Base-by-base conservation (phyloP, 257 asterid species). In the Solanum peruvianum region DNA sequence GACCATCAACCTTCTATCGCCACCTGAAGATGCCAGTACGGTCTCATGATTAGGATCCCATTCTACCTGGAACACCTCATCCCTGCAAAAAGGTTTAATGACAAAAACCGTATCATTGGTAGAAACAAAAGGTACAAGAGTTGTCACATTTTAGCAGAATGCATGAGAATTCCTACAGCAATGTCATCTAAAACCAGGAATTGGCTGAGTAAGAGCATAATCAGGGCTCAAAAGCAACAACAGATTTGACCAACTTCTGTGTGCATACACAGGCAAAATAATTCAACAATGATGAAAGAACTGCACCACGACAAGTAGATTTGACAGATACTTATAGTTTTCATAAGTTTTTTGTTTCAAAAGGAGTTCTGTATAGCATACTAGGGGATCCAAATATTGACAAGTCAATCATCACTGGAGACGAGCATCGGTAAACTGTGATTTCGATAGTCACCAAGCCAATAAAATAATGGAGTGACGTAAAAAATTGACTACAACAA, bases 11-110 rank as follows among this genome's bases (percentile, higher is more conserved):
- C 99, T 94, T 90, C 98, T 93, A 90, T 97, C 99, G 76, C 93
- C 99, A 85, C 97, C 99, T 70, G 97, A 89, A 87, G 99, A 97
- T 37, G 99, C 99, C 88, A 97, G 89, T 89, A 97, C 91, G 0
- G 98, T 93, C 91, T 97, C 99, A 72, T 97, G 98, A 92, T 97
- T 93, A 88, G 99, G 99, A 91, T 97, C 95, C 99, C 99, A 97
- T 88, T 97, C 99, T 62, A 97, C 99, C 91, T 97, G 99, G 95
- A 96, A 97, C 42, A 94, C 99, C 94, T 97, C 99, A 89, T 92
- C 97, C 88, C 99, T 95, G 91, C 49, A 88, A 11, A 83, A 89
- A 58, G 64, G 35, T 85, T 69, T 56, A 82, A 82, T 49, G 39
- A 64, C 80, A 75, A 44, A 70, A 41, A 56, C 7, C 31, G 83